Base-by-base conservation (phyloP, 1,284 basidiomycete genomes). In the Marasmius oreades region DNA sequence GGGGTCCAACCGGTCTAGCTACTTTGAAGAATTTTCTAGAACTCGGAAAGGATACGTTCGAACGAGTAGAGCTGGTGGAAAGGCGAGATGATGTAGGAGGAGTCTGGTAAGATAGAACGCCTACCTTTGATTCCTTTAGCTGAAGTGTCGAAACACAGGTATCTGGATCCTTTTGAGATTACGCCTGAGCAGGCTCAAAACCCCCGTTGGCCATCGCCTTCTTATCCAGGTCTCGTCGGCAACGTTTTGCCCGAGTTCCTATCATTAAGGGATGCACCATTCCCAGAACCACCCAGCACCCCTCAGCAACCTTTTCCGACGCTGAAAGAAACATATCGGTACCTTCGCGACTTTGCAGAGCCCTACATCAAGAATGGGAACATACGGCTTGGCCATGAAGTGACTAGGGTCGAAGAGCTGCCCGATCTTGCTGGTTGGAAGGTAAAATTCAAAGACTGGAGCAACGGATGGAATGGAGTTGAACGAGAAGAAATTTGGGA, bases 231-330 rank as follows among this genome's bases (percentile, higher is more conserved):
- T 11, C 63, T 80, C 43, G 70, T 81, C 43, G 77, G 79, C 20
- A 80, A 81, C 55, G 75, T 80, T 48, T 67, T 79, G 4, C 76
- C 78, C 1, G 71, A 78, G 47, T 78, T 72, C 55, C 67, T 79
- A 10, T 74, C 73, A 2, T 78, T 77, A 61, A 75, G 77, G 10
- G 65, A 61, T 4, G 51, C 56, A 28, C 70, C 71, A 4, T 77
- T 76, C 50, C 70, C 74, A 8, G 55, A 61, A 6, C 67, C 70
- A 1, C 57, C 63, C 1, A 56, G 63, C 5, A 60, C 64, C 3
- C 63, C 66, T 2, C 56, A 67, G 6, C 77, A 79, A 52, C 78
- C 76, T 0, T 78, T 77, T 58, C 77, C 77, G 1, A 77, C 70
- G 0, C 66, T 79, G 2, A 43, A 26, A 2, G 77, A 79, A 60